Percentiles rank a stretch among this genome's conserved stretches.
Conservation (phyloP, 768 basidiomycete genomes). For the Tricholoma furcatifolium region DNA sequence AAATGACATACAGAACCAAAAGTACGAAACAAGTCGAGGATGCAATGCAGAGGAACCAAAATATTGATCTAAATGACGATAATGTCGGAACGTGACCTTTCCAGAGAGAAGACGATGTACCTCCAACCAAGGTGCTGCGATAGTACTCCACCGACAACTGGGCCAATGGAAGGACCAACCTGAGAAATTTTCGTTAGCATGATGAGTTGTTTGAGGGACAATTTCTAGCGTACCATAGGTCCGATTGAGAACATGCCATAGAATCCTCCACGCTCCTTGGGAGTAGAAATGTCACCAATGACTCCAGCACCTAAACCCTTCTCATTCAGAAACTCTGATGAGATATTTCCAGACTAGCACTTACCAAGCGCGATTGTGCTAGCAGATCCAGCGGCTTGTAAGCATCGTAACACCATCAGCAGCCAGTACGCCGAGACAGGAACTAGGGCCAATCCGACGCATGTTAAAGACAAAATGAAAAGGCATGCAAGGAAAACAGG, state of each 20-base stretch:
- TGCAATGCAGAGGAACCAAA: constrained; percentile 60
- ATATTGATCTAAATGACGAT: constrained; percentile 43
- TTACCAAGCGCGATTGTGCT: constrained; percentile 74
- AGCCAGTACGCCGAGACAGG: constrained; percentile 70
- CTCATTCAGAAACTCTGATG: no score
- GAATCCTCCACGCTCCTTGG: constrained; percentile 72
- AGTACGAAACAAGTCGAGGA: constrained; percentile 44
- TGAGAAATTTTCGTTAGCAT: constrained; percentile 23
- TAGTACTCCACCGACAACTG: constrained; percentile 59
- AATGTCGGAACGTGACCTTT: no score
- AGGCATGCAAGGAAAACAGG: constrained; percentile 65
- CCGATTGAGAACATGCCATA: constrained; percentile 66
- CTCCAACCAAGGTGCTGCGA: constrained; percentile 64
- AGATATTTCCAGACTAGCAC: no score
- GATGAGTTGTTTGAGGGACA: not conserved
- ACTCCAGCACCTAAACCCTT: constrained; percentile 60
- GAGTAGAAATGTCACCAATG: constrained; percentile 74
- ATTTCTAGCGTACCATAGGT: constrained; percentile 43
- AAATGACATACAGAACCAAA: constrained; percentile 44
- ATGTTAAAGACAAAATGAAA: constrained; percentile 59
- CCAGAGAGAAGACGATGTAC: constrained; percentile 25
- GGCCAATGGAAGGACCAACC: constrained; percentile 61
- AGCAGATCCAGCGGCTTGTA: constrained; percentile 79
- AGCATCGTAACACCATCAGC: constrained; percentile 70
- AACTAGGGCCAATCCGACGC: constrained; percentile 56